Percentiles rank a stretch among this genome's conserved stretches.
phyloP scores from a whole-genome alignment of 1,284 basidiomycete species.

The Coniophora puteana region DNA sequence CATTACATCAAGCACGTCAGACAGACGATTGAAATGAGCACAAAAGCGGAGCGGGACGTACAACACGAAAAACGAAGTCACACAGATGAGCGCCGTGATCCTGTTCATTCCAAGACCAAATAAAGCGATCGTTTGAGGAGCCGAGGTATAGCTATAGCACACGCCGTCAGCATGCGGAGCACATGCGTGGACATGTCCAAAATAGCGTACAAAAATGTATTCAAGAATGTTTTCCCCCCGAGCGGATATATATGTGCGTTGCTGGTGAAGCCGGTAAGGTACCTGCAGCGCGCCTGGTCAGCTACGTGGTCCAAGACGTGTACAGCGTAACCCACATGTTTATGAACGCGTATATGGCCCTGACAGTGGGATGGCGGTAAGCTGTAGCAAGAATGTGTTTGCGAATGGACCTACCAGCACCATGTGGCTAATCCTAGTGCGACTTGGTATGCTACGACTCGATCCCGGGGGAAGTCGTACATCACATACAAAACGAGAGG shows the following conservation, averaged over 20 bases:
- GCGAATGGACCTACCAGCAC: constrained; percentile 43
- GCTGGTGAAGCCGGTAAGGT: constrained; percentile 52
- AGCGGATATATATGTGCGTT: constrained; percentile 31
- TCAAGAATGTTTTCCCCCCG: constrained; percentile 54
- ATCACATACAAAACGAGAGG: constrained; percentile 52
- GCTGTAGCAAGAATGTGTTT: constrained; percentile 1
- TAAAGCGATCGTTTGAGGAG: constrained; percentile 71
- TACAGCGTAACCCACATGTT: constrained; percentile 43
- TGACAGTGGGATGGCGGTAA: constrained; percentile 17
- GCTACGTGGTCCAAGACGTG: constrained; percentile 6
- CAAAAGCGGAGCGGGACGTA: constrained; percentile 29
- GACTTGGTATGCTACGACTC: constrained; percentile 57
- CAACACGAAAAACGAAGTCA: constrained; percentile 56
- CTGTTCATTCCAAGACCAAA: constrained; percentile 74
- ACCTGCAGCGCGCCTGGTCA: constrained; percentile 32
- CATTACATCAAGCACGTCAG: neutral
- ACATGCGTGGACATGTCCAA: too few species aligned
- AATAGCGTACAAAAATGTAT: constrained; percentile 60
- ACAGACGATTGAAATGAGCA: neutral
- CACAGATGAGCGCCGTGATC: constrained; percentile 59
- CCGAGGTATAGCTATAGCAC: constrained; percentile 44
- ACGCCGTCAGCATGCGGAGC: too few species aligned
- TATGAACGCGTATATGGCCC: constrained; percentile 49
- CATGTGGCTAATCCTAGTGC: constrained; percentile 52
- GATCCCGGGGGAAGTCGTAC: constrained; percentile 65